Evolutionary conservation across 768 basidiomycete species (phyloP), one percentile per base, ranked within the genome.

Genomic region (Amanita pallidorosea): DNA sequence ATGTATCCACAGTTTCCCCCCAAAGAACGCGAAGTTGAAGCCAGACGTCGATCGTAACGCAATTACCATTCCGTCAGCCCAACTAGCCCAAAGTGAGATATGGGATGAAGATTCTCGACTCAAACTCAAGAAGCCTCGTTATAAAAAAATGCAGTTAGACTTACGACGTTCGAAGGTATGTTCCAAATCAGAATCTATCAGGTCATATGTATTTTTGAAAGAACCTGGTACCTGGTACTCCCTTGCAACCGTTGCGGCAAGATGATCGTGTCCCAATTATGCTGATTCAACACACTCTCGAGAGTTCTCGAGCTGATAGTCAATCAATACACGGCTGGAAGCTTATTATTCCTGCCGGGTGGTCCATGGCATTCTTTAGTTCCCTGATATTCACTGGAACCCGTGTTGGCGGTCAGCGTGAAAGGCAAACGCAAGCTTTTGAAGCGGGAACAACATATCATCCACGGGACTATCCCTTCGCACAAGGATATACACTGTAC

Each of bases 351-450:
- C 95, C 95, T 3, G 71, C 80, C 1, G 92, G 90, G 11, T 98
- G 93, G 92, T 76, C 79, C 0, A 95, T 92, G 84, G 74, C 93
- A 1, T 91, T 98, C 67, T 80, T 88, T 55, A 74, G 74, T 36
- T 94, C 93, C 2, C 75, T 99, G 45, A 74, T 75, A 3, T 82
- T 80, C 63, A 92, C 93, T 0, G 85, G 87, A 18, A 88, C 88
- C 1, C 83, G 91, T 6, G 75, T 95, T 15, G 88, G 77, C 5
- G 95, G 94, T 2, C 85, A 93, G 59, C 79, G 83, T 25, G 91
- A 97, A 60, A 79, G 85, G 31, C 75, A 76, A 56, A 83, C 81
- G 4, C 91, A 95, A 57, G 71, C 79, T 35, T 90, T 88, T 58
- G 95, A 97, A 66, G 81, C 87, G 3, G 88, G 87, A 5, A 66